Evolutionary conservation across 345 rosid genomes (phyloP).

Genomic region (Cardamine occulta): DNA sequence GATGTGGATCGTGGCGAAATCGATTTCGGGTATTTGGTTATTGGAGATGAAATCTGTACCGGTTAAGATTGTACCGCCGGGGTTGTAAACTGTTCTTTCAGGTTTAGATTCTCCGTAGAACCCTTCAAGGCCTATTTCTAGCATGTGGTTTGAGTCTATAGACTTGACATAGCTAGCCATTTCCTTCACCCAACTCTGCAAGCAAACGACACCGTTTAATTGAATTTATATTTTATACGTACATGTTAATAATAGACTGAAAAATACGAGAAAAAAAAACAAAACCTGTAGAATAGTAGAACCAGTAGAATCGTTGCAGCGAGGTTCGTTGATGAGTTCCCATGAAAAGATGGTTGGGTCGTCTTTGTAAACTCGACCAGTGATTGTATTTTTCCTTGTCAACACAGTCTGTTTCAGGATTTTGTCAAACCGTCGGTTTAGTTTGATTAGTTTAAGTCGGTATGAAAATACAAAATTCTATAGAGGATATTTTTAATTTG

Average conservation of each 20-base stretch:
- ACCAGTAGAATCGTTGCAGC: constrained; percentile 61
- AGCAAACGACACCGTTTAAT: background rate
- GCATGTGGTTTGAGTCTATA: constrained; percentile 60
- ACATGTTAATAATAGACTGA: background rate
- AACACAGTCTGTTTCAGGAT: constrained; percentile 58
- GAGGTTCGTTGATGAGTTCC: constrained; percentile 93
- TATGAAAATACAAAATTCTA: constrained; percentile 6
- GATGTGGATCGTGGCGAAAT: constrained; percentile 74
- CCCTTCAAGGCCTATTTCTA: constrained; percentile 86
- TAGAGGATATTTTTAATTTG: background rate
- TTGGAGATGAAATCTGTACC: constrained; percentile 78
- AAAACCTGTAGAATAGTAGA: constrained; percentile 53
- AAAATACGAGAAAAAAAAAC: background rate
- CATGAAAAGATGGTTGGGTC: constrained; percentile 85
- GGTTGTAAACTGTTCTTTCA: constrained; percentile 55
- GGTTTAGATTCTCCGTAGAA: constrained; percentile 67
- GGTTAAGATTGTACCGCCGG: constrained; percentile 16
- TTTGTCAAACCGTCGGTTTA: constrained; percentile 34
- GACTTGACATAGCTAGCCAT: constrained; percentile 74
- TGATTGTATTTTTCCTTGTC: constrained; percentile 69
- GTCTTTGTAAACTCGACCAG: constrained; percentile 67
- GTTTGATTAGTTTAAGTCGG: constrained; percentile 29
- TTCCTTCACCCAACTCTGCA: constrained; percentile 66
- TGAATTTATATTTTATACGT: background rate
- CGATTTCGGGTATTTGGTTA: constrained; percentile 60